Percentiles rank a stretch among this genome's conserved stretches.
These are phyloP conservation scores for Rhodofomes roseus DNA, from an alignment of 1,284 basidiomycete species.

Conservation along the genomic window DNA sequence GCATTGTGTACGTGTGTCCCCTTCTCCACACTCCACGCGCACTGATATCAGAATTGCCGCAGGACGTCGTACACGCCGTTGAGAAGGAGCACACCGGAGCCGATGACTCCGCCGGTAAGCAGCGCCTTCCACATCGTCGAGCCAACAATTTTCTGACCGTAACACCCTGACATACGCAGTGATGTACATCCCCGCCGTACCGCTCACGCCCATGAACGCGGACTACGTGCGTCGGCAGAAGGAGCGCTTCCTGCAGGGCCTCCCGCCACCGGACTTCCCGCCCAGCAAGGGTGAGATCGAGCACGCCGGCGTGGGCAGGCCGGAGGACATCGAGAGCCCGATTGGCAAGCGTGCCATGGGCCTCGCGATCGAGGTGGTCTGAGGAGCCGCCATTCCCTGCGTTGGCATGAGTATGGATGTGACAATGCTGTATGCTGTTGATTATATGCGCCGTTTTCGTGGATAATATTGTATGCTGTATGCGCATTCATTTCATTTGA, in stretches of 20 bases:
- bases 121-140: conserved; percentile 2
- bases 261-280: conserved; percentile 74
- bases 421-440: background rate
- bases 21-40: background rate
- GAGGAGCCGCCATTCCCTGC: conserved; percentile 6
- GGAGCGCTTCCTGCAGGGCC: conserved; percentile 53
- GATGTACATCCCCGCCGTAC: conserved; percentile 83
- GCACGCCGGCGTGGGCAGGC: conserved; percentile 48
- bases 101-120: conserved; percentile 65
- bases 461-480: no score
- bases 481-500: no score
- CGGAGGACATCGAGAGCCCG: conserved; percentile 43
- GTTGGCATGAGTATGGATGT: background rate
- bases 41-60: background rate
- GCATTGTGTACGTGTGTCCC: conserved; percentile 55
- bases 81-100: conserved; percentile 68
- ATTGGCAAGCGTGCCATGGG: conserved; percentile 57
- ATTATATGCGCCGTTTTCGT: no score
- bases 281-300: conserved; percentile 52
- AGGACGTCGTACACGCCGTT: conserved; percentile 79
- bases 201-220: conserved; percentile 61
- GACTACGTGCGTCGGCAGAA: conserved; percentile 64
- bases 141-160: background rate
- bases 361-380: conserved; percentile 29
- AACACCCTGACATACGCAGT: conserved; percentile 31